Percentiles rank a stretch among this genome's conserved stretches.
These are phyloP conservation scores for Magnolia sinica DNA, from an alignment of 164 flowering plant species.

Conservation along the genomic window DNA sequence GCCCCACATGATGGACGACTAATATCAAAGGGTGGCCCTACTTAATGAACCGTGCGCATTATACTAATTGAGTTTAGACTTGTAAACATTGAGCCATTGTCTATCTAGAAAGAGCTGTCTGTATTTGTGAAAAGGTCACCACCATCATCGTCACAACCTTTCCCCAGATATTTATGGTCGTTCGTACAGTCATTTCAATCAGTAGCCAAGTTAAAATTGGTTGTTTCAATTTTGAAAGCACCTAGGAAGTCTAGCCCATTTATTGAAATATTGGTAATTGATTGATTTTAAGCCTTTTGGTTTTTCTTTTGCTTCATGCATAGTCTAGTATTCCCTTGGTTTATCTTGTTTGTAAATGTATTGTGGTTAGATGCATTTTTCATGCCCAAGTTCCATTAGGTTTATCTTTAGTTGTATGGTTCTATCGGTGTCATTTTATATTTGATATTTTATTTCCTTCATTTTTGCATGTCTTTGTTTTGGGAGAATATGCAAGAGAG, in stretches of 20 bases:
- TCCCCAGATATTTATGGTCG: too few species aligned
- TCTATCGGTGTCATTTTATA: not conserved
- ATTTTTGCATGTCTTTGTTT: slow-evolving; percentile 64
- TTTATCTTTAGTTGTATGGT: not conserved
- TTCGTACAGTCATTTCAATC: not conserved
- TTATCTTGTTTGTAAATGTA: not conserved
- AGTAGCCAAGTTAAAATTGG: not conserved
- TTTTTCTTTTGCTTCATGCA: not conserved
- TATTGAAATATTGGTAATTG: not conserved
- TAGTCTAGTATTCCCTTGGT: not conserved
- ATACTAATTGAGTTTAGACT: too few species aligned
- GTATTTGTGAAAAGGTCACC: not conserved
- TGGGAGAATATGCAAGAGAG: slow-evolving; percentile 92
- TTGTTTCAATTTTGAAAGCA: not conserved
- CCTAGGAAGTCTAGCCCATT: not conserved
- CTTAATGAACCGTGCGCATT: too few species aligned
- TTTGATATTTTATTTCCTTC: not conserved
- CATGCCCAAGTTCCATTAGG: not conserved
- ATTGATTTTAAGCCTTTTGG: not conserved
- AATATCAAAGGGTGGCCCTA: too few species aligned
- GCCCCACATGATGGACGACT: too few species aligned
- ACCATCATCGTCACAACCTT: too few species aligned
- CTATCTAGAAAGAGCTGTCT: not conserved
- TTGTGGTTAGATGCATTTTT: not conserved
- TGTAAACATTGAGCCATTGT: too few species aligned